phyloP scores from a whole-genome alignment of 2,329 filamentous ascomycete genomes.

The Sphaerulina populicola region DNA sequence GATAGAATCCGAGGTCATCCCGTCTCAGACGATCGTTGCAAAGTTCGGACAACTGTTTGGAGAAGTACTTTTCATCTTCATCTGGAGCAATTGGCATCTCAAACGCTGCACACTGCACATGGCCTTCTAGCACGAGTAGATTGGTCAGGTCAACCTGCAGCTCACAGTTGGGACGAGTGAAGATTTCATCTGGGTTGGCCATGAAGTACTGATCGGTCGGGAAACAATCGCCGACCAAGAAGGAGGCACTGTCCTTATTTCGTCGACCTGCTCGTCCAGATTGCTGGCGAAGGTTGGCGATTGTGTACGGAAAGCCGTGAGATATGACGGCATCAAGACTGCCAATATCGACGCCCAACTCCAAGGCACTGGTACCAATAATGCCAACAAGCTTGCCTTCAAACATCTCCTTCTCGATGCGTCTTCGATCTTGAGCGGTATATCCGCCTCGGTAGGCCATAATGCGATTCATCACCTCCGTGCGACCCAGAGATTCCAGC shows the following conservation, averaged over 20 bases:
- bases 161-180: conserved; percentile 81
- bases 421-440: conserved; percentile 77
- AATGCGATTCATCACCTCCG: conserved; percentile 68
- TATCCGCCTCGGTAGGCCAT: conserved; percentile 97
- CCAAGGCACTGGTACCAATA: conserved; percentile 84
- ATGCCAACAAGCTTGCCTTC: conserved; percentile 88
- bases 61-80: conserved; percentile 72
- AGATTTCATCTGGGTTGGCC: conserved; percentile 88
- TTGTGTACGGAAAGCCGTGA: conserved; percentile 90
- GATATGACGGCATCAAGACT: conserved; percentile 88
- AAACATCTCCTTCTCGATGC: conserved; percentile 94
- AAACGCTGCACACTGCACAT: conserved; percentile 88
- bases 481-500: conserved; percentile 60
- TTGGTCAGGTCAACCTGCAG: conserved; percentile 89
- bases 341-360: conserved; percentile 92
- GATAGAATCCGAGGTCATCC: conserved; percentile 75
- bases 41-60: conserved; percentile 60
- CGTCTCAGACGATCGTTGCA: conserved; percentile 64
- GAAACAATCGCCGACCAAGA: conserved; percentile 82
- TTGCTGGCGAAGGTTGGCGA: conserved; percentile 89
- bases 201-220: conserved; percentile 94
- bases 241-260: conserved; percentile 86
- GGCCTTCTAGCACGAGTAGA: conserved; percentile 82
- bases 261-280: conserved; percentile 84
- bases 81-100: conserved; percentile 84